phyloP scores from a whole-genome alignment of 2,329 filamentous ascomycete species.

The Purpureocillium takamizusanense region DNA sequence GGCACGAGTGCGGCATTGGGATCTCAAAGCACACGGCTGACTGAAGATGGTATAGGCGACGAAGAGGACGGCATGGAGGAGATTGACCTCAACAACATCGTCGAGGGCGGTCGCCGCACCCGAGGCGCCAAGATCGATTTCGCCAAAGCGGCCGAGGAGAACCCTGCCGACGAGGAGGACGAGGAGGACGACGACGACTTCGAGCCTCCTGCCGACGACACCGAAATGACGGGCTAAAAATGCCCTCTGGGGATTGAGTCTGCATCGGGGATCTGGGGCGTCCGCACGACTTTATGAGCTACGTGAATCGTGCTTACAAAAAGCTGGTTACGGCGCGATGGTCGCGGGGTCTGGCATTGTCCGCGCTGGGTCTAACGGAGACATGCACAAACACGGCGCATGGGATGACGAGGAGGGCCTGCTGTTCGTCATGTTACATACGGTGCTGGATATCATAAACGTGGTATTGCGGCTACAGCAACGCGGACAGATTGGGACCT shows the following conservation, averaged over 20 bases:
- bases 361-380: not conserved
- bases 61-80: slow-evolving; percentile 82
- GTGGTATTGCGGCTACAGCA: not conserved
- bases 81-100: slow-evolving; percentile 85
- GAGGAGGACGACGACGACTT: slow-evolving; percentile 72
- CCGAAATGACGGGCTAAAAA: slow-evolving; percentile 53
- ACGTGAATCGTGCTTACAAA: not conserved
- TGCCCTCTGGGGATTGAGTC: no score
- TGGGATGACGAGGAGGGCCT: not conserved
- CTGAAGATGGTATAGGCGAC: slow-evolving; percentile 27
- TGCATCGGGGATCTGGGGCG: not conserved
- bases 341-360: not conserved
- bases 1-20: not conserved
- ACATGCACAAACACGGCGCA: no score
- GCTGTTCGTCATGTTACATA: slow-evolving; percentile 1
- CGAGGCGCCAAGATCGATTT: slow-evolving; percentile 91
- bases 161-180: slow-evolving; percentile 65
- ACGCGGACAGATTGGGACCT: not conserved
- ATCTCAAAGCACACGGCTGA: not conserved
- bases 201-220: slow-evolving; percentile 53
- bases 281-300: not conserved
- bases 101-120: slow-evolving; percentile 69
- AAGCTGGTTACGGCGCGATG: slow-evolving; percentile 1
- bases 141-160: slow-evolving; percentile 77
- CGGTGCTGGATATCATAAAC: not conserved